Conservation (phyloP, 129 eudicot species). For the Heracleum sosnowskyi region DNA sequence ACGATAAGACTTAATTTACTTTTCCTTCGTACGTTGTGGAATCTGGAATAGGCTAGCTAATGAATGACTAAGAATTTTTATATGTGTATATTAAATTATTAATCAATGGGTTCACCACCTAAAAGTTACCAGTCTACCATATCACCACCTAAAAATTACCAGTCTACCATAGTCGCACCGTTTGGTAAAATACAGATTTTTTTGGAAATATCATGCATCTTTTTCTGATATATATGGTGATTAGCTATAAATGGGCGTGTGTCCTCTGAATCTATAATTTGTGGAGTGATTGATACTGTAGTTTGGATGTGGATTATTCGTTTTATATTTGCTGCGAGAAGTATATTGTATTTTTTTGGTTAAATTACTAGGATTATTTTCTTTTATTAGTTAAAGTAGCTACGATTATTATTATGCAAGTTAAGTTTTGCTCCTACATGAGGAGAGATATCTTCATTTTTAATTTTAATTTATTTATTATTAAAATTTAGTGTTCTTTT, state of each 20-base stretch:
- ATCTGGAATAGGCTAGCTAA: no score
- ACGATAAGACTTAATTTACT: neutral
- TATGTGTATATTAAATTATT: no score
- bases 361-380: no score
- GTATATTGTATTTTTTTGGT: neutral
- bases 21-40: neutral
- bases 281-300: neutral
- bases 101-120: no score
- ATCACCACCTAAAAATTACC: neutral
- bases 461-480: no score
- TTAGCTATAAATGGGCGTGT: neutral
- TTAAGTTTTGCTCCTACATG: neutral
- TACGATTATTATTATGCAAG: no score
- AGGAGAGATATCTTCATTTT: no score
- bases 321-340: neutral
- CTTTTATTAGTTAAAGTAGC: no score
- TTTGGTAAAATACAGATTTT: neutral
- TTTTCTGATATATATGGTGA: neutral
- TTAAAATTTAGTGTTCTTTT: neutral
- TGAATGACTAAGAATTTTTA: no score
- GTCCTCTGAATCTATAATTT: neutral
- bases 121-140: no score
- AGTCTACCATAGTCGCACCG: neutral
- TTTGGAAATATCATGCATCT: neutral
- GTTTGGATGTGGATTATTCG: neutral